phyloP scores from a whole-genome alignment of 257 asterid genomes.

The Capsicum chinense region DNA sequence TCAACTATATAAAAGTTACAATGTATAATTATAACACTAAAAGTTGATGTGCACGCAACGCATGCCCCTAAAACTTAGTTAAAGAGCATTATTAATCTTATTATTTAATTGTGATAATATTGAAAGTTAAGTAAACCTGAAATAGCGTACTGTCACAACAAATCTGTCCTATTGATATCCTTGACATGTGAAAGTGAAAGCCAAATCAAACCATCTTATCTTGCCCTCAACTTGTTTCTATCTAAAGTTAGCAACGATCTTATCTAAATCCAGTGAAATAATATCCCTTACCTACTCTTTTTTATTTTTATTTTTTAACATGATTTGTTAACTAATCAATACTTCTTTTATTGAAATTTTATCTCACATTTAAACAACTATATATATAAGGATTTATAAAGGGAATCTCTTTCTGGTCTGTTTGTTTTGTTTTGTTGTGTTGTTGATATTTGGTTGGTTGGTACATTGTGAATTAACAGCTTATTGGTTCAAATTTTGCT shows the following conservation, averaged over 20 bases:
- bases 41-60: too few relatives aligned
- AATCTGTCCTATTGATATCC: background rate
- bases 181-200: conserved; percentile 5
- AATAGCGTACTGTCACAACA: background rate
- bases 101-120: background rate
- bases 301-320: background rate
- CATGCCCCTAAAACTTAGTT: too few relatives aligned
- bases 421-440: background rate
- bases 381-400: background rate
- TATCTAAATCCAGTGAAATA: background rate
- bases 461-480: background rate
- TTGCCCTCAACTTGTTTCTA: background rate
- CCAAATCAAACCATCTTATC: conserved; percentile 14
- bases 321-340: background rate
- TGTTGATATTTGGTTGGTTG: conserved; percentile 11
- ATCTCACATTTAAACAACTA: background rate
- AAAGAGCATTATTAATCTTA: too few relatives aligned
- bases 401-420: conserved; percentile 2
- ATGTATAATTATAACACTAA: too few relatives aligned
- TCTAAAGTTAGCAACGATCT: background rate
- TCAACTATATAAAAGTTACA: too few relatives aligned
- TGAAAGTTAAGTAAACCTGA: background rate
- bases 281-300: background rate
- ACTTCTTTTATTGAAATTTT: background rate
- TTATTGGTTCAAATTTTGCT: background rate